A percentile compares a stretch with the other conserved stretches of the same genome.
Evolutionary conservation across 2,329 filamentous ascomycete genomes (phyloP).

Genomic region (Aspergillus puulaauensis): DNA sequence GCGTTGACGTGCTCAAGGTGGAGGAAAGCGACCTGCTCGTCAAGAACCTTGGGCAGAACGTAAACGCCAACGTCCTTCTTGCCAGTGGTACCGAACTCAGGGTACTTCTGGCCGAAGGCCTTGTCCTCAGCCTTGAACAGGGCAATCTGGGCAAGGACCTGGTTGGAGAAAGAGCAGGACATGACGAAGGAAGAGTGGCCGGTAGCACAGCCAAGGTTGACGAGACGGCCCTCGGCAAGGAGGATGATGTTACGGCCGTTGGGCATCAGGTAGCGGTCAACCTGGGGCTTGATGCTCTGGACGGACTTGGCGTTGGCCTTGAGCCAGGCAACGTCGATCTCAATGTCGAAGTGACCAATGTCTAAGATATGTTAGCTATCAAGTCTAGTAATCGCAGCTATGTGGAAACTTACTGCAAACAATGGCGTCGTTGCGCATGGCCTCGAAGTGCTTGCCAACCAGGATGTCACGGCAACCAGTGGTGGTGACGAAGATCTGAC

Average conservation of each 20-base stretch:
- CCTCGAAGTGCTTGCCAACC: conserved; percentile 85
- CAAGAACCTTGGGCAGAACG: conserved; percentile 96
- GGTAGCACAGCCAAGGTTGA: conserved; percentile 98
- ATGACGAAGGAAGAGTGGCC: conserved; percentile 99
- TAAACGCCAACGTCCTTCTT: conserved; percentile 92
- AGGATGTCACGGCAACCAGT: conserved; percentile 99
- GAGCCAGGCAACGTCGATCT: conserved; percentile 99
- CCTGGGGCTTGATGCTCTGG: conserved; percentile 99
- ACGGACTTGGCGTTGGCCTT: conserved; percentile 93
- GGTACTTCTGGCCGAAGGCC: conserved; percentile 87
- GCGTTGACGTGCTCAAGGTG: conserved; percentile 92
- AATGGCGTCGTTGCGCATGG: conserved; percentile 95
- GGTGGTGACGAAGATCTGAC: conserved; percentile 99
- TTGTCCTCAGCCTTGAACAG: conserved; percentile 90
- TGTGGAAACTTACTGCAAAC: conserved; percentile 74
- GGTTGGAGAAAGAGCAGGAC: conserved; percentile 99
- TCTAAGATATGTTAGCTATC: conserved; percentile 48
- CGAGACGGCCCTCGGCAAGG: conserved; percentile 94
- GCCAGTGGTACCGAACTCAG: conserved; percentile 90
- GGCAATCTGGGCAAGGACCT: conserved; percentile 99
- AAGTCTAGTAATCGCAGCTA: neutral
- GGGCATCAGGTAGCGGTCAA: conserved; percentile 95
- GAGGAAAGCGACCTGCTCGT: conserved; percentile 95
- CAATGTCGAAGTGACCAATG: conserved; percentile 99
- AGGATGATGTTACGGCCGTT: conserved; percentile 97